Evolutionary conservation across 352 stramenopile species (phyloP).

Genomic region (Pythium phragmiticola): DNA sequence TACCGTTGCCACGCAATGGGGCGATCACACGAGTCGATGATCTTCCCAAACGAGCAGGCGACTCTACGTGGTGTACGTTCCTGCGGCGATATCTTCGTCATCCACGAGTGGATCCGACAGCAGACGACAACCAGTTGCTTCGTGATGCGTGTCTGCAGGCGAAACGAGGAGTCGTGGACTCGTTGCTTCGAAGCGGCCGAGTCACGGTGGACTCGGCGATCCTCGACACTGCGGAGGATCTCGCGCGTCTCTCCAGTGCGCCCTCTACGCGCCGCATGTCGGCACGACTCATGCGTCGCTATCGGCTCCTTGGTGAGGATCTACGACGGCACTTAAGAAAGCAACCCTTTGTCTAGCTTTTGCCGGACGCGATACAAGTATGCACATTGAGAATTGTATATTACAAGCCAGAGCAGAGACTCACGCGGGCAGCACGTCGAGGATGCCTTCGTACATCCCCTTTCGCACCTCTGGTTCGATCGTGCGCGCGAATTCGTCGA

Average conservation of each 20-base stretch:
- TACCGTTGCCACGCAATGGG: slow-evolving; percentile 2
- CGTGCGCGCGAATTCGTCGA: slow-evolving; percentile 22
- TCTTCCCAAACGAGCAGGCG: slow-evolving; percentile 16
- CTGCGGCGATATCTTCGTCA: slow-evolving; percentile 23
- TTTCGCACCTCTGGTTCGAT: slow-evolving; percentile 22
- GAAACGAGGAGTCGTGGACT: slow-evolving; percentile 11
- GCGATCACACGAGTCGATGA: slow-evolving; percentile 11
- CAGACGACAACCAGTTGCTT: slow-evolving; percentile 22
- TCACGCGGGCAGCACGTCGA: slow-evolving; percentile 10
- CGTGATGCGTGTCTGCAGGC: slow-evolving; percentile 12
- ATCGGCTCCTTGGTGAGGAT: not conserved
- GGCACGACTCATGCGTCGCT: not conserved
- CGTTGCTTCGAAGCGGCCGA: slow-evolving; percentile 16
- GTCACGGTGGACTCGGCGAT: not conserved
- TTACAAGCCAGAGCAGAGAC: slow-evolving; percentile 1
- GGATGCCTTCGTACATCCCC: slow-evolving; percentile 24
- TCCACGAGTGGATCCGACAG: slow-evolving; percentile 16
- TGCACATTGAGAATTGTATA: not conserved
- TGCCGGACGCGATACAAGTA: not conserved
- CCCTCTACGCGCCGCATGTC: not conserved
- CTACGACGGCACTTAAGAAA: not conserved
- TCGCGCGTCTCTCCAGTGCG: slow-evolving; percentile 4
- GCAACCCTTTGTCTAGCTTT: too few relatives aligned
- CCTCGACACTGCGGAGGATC: slow-evolving; percentile 8
- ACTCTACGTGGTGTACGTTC: slow-evolving; percentile 20